Percentiles rank a stretch among this genome's conserved stretches.
Evolutionary conservation across 306 rosid species (phyloP).

Genomic region (Vicia sativa): DNA sequence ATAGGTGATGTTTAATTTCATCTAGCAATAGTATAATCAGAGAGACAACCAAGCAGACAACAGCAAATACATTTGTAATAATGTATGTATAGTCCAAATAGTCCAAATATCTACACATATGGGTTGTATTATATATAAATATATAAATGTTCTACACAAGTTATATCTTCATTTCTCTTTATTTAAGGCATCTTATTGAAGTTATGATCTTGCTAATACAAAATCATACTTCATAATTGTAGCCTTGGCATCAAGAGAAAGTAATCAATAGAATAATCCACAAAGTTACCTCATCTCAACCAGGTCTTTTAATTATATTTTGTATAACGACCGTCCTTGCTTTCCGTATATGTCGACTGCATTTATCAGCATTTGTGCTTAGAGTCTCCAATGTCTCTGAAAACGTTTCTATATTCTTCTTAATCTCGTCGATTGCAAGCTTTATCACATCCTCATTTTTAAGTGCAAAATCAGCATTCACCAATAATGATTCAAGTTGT

Average conservation of each 20-base stretch:
- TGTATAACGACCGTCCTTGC: conserved; percentile 69
- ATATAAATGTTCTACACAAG: conserved; percentile 40
- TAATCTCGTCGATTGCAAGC: conserved; percentile 69
- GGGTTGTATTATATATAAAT: neutral
- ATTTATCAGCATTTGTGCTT: conserved; percentile 58
- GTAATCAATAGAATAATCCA: conserved; percentile 31
- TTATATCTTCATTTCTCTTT: conserved; percentile 24
- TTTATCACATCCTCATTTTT: conserved; percentile 63
- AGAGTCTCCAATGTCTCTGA: conserved; percentile 54
- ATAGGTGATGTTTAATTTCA: no score
- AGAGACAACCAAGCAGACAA: neutral
- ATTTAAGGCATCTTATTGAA: conserved; percentile 16
- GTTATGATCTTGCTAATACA: conserved; percentile 7
- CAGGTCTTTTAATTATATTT: conserved; percentile 51
- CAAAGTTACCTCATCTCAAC: conserved; percentile 11
- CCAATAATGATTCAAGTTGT: conserved; percentile 51
- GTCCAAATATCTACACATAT: conserved; percentile 28
- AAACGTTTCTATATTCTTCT: conserved; percentile 67
- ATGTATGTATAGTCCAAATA: conserved; percentile 21
- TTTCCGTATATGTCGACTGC: conserved; percentile 56
- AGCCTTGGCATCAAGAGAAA: conserved; percentile 29
- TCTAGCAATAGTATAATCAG: no score
- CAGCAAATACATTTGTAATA: conserved; percentile 1
- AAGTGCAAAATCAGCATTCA: conserved; percentile 65
- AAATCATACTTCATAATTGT: conserved; percentile 20